Evolutionary conservation across 768 basidiomycete genomes (phyloP), one percentile per base, ranked within the genome.

Genomic region (Mycena metata): DNA sequence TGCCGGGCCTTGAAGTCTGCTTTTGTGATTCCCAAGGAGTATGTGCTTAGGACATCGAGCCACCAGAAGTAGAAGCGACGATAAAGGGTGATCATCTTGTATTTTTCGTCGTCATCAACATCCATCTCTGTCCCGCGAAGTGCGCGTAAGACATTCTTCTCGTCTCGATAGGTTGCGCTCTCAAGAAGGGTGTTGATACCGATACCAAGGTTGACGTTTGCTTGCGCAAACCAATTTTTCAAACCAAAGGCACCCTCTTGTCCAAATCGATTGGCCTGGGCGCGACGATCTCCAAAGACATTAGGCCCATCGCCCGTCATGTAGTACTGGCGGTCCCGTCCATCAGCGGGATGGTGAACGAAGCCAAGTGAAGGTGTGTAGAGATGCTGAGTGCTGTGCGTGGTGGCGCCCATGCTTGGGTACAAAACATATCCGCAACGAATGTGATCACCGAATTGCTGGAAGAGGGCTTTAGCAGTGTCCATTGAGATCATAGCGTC

Each of bases 391-490:
- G 58, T 52, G 33, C n/a, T 60, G 21, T 49, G 65, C 2, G 65
- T 16, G 6, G 65, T 66, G 0, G 50, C 65, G 0, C 50, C 58
- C 41, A 33, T 43, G 43, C 65, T 66, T 9, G 49, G 42, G 30
- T 66, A 66, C 41, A 60, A 9, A 5, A 66, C 65, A 46, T 66
- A 66, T 23, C 65, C 65, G 11, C 58, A 54, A 0, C 65, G 65
- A 12, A 60, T 35, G 42, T 66, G 65, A 3, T 11, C 0, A 2
- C 65, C 65, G n/a, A 66, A 66, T 1, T 16, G 26, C 19, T 60
- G 46, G 51, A 66, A 60, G 17, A 66, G 19, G 9, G 19, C 3
- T 10, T 21, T 36, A 1, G 65, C 59, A 2, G 13, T 1, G 1
- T 60, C 51, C 51, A 41, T 60, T 0, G 42, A 43, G 26, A 46